phyloP scores from a whole-genome alignment of 768 basidiomycete genomes.

The Rhizopogon salebrosus region DNA sequence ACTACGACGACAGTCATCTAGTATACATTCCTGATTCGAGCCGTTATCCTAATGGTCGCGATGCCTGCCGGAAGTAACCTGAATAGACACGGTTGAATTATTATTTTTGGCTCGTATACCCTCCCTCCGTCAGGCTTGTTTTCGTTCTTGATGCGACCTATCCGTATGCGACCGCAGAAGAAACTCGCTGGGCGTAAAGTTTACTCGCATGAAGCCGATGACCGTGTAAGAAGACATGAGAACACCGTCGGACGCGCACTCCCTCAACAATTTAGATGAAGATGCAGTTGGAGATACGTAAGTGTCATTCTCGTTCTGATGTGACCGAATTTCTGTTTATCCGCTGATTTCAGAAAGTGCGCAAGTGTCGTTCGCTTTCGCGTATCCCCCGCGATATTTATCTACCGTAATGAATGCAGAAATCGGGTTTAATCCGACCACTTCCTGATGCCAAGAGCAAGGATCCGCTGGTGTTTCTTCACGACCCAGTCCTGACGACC shows the following conservation, averaged over 20 bases:
- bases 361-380: constrained; percentile 29
- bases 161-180: too few species aligned
- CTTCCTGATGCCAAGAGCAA: constrained; percentile 33
- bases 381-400: not conserved
- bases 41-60: too few species aligned
- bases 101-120: too few species aligned
- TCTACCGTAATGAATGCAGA: constrained; percentile 17
- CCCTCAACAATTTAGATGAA: constrained; percentile 25
- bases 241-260: constrained; percentile 58
- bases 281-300: constrained; percentile 58
- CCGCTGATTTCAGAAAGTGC: constrained; percentile 24
- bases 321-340: not conserved
- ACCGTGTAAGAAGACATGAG: constrained; percentile 69
- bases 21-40: too few species aligned
- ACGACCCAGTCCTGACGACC: too few species aligned
- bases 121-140: too few species aligned
- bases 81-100: too few species aligned
- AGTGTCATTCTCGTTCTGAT: constrained; percentile 20
- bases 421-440: constrained; percentile 74
- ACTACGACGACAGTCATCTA: too few species aligned
- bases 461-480: too few species aligned
- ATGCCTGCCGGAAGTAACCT: too few species aligned
- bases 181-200: constrained; percentile 44
- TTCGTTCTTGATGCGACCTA: too few species aligned
- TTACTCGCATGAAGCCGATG: constrained; percentile 67